phyloP scores from a whole-genome alignment of 225 moss, liverwort and hornwort species.

The Sphagnum tenellum region DNA sequence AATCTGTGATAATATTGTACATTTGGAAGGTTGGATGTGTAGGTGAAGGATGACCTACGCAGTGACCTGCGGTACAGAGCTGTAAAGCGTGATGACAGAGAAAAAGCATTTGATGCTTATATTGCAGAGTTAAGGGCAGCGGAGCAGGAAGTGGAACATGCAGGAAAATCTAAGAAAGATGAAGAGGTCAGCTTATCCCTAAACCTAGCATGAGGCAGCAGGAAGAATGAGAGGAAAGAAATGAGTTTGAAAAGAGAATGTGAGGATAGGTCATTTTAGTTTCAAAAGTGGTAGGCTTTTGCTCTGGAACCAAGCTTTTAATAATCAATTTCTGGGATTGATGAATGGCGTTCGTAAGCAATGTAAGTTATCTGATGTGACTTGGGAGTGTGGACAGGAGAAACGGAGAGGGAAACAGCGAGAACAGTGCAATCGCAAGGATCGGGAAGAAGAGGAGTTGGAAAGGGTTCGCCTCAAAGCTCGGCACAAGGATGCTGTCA shows the following conservation, averaged over 20 bases:
- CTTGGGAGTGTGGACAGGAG: slow-evolving; percentile 29
- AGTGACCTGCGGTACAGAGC: slow-evolving; percentile 55
- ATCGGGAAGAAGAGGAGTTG: slow-evolving; percentile 78
- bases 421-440: slow-evolving; percentile 82
- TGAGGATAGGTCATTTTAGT: too few species aligned
- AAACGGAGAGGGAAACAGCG: slow-evolving; percentile 73
- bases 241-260: too few species aligned
- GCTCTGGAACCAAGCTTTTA: too few species aligned
- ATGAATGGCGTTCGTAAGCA: too few species aligned
- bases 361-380: not conserved
- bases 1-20: too few species aligned
- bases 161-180: slow-evolving; percentile 73
- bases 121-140: slow-evolving; percentile 62
- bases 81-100: slow-evolving; percentile 73
- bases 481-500: slow-evolving; percentile 75
- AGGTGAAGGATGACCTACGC: slow-evolving; percentile 69
- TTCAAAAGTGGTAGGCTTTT: too few species aligned
- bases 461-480: slow-evolving; percentile 77
- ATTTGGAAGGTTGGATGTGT: not conserved
- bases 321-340: not conserved
- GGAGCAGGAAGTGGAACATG: slow-evolving; percentile 77
- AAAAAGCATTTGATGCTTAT: slow-evolving; percentile 61
- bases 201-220: too few species aligned
- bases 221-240: too few species aligned
- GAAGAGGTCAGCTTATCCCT: slow-evolving; percentile 50